These are phyloP conservation scores for Candida dubliniensis DNA, from an alignment of 1,139 yeast species.

Conservation along the genomic window DNA sequence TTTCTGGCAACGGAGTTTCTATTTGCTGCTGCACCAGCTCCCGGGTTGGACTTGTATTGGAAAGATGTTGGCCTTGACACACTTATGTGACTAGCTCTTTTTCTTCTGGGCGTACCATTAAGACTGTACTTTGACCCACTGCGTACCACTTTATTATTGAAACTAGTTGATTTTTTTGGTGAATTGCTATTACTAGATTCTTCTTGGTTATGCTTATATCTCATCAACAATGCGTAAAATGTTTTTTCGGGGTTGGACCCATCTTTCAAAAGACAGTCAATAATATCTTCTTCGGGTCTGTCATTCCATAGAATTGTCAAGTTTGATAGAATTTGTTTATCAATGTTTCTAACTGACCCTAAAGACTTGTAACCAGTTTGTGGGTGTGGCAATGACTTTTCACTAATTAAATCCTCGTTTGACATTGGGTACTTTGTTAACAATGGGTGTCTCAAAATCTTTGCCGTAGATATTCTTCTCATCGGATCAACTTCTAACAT, in stretches of 20 bases:
- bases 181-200: conserved; percentile 23
- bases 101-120: conserved; percentile 37
- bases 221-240: conserved; percentile 63
- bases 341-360: conserved; percentile 52
- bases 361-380: conserved; percentile 55
- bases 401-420: conserved; percentile 49
- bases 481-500: conserved; percentile 82
- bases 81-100: conserved; percentile 51
- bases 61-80: conserved; percentile 61
- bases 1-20: conserved; percentile 25
- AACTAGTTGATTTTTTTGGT: conserved; percentile 20
- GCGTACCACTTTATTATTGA: conserved; percentile 19
- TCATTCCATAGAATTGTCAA: conserved; percentile 77
- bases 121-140: conserved; percentile 22
- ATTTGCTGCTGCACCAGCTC: conserved; percentile 2
- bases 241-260: conserved; percentile 75
- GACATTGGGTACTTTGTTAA: conserved; percentile 60
- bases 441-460: conserved; percentile 76
- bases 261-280: conserved; percentile 50
- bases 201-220: conserved; percentile 53
- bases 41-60: conserved; percentile 28
- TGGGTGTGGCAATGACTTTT: conserved; percentile 61
- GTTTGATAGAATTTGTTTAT: conserved; percentile 64
- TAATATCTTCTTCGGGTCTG: conserved; percentile 56
- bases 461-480: conserved; percentile 71